Evolutionary conservation across 768 basidiomycete species (phyloP).

Genomic region (Suillus weaverae): DNA sequence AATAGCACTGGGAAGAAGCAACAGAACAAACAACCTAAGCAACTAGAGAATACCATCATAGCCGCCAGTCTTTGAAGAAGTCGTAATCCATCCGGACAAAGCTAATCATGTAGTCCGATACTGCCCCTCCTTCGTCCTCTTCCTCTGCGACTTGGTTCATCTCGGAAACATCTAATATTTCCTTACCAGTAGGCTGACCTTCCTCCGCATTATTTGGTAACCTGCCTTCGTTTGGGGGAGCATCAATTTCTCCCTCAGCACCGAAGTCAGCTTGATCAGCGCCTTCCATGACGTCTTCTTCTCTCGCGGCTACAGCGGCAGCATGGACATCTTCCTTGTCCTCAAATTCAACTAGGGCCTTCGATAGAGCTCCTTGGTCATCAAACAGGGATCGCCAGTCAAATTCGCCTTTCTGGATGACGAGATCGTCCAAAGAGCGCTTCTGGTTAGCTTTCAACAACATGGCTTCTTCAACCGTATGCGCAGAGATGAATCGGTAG

Average conservation of each 20-base stretch:
- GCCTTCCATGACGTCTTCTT: conserved; percentile 70
- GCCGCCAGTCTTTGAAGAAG: conserved; percentile 72
- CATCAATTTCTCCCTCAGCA: conserved; percentile 38
- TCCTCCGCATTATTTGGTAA: conserved; percentile 12
- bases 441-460: conserved; percentile 98
- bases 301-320: conserved; percentile 71
- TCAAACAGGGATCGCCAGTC: conserved; percentile 88
- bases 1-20: conserved; percentile 18
- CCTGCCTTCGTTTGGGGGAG: conserved; percentile 11
- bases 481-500: conserved; percentile 86
- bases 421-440: conserved; percentile 83
- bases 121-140: conserved; percentile 63
- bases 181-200: conserved; percentile 25
- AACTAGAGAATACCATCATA: conserved; percentile 31
- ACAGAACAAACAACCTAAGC: background rate
- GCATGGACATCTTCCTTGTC: conserved; percentile 87
- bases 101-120: conserved; percentile 83
- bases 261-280: conserved; percentile 82
- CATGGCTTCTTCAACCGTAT: conserved; percentile 96
- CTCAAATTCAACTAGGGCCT: conserved; percentile 81
- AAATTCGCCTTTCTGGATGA: conserved; percentile 93
- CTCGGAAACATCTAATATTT: conserved; percentile 27
- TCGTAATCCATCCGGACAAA: conserved; percentile 63
- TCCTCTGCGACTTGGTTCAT: conserved; percentile 38
- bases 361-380: conserved; percentile 61